These are phyloP conservation scores for Capillidium rhysosporum DNA, from an alignment of 371 early-diverging fungal species.

Conservation along the genomic window DNA sequence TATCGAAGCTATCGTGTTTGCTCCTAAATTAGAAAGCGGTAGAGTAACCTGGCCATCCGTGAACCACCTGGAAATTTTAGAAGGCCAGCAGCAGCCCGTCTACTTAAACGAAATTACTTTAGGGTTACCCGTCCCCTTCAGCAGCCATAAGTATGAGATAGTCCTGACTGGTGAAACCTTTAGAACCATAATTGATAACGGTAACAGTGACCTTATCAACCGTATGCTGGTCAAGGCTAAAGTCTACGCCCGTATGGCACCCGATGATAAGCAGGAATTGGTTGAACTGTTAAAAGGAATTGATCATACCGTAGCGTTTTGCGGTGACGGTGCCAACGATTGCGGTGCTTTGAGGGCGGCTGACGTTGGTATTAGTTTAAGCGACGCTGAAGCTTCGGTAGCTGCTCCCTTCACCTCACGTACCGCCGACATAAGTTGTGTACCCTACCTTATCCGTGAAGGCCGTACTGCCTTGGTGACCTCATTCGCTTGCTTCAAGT, in stretches of 20 bases:
- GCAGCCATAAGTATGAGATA: conserved; percentile 64
- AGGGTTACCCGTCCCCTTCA: conserved; percentile 16
- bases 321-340: conserved; percentile 99
- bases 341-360: conserved; percentile 97
- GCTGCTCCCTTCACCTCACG: conserved; percentile 94
- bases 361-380: conserved; percentile 95
- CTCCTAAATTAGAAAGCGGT: too few relatives aligned
- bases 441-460: conserved; percentile 81
- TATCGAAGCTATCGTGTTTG: conserved; percentile 25
- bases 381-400: conserved; percentile 93
- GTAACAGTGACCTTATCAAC: conserved; percentile 15
- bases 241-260: conserved; percentile 97
- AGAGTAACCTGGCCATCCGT: too few relatives aligned
- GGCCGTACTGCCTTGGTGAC: conserved; percentile 97
- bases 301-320: conserved; percentile 85
- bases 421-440: conserved; percentile 74
- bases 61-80: background rate
- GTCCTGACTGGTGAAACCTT: conserved; percentile 76
- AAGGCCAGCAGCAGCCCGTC: background rate
- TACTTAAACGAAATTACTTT: conserved; percentile 6
- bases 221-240: conserved; percentile 45
- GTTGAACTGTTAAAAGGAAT: conserved; percentile 73
- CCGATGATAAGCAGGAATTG: conserved; percentile 93
- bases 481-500: conserved; percentile 94
- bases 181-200: conserved; percentile 6